Conservation (phyloP, 306 rosid species). For the Ormosia semicastrata region DNA sequence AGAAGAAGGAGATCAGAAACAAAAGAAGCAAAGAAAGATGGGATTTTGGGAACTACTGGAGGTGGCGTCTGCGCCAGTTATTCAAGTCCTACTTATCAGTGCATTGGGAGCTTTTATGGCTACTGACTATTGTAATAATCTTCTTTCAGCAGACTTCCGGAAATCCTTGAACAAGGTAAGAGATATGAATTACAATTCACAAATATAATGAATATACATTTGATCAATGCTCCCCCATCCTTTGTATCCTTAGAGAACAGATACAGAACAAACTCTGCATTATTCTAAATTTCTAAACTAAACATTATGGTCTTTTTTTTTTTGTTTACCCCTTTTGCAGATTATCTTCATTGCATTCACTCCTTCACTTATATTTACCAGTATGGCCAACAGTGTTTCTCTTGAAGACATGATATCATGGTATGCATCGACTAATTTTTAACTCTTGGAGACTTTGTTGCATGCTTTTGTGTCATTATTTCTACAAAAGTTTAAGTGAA, state of each 20-base stretch:
- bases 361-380: conserved; percentile 72
- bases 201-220: neutral
- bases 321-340: conserved; percentile 40
- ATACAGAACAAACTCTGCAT: neutral
- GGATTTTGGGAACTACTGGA: conserved; percentile 52
- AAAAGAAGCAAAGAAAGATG: conserved; percentile 36
- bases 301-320: neutral
- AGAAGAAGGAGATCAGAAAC: neutral
- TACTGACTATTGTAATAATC: conserved; percentile 40
- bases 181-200: neutral
- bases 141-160: conserved; percentile 55
- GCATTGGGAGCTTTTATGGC: conserved; percentile 72
- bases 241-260: neutral
- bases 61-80: conserved; percentile 67
- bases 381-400: conserved; percentile 64
- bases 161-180: conserved; percentile 68
- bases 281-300: neutral
- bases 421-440: conserved; percentile 30
- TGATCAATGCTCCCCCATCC: neutral
- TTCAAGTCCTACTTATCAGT: conserved; percentile 65
- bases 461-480: neutral
- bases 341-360: conserved; percentile 70
- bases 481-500: too few relatives aligned
- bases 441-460: neutral
- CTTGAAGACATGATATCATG: conserved; percentile 75